phyloP scores from a whole-genome alignment of 2,329 filamentous ascomycete species.

The Colletotrichum tropicicola region DNA sequence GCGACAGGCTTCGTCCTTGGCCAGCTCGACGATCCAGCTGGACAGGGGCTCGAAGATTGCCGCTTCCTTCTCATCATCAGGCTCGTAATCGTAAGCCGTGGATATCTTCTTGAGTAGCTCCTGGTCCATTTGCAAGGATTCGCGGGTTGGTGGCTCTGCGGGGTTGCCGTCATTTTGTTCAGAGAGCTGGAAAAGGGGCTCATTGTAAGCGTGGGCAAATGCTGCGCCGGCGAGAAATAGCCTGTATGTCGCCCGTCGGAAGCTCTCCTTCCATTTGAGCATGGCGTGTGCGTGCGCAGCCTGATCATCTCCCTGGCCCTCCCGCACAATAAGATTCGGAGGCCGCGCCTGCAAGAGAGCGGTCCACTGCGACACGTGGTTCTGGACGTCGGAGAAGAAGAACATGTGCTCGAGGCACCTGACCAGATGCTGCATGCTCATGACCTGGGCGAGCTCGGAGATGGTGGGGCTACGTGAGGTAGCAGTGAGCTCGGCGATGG shows the following conservation, averaged over 20 bases:
- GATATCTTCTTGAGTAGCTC: conserved; percentile 16
- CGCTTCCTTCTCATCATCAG: conserved; percentile 36
- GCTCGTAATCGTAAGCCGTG: conserved; percentile 33
- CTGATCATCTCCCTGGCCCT: not conserved
- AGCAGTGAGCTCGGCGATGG: not conserved
- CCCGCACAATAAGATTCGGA: not conserved
- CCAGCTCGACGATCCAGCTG: not conserved
- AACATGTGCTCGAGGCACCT: conserved; percentile 14
- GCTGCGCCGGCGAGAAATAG: conserved; percentile 9
- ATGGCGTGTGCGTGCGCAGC: not conserved
- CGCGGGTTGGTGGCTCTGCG: not conserved
- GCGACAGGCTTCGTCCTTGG: not conserved
- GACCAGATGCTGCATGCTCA: conserved; percentile 10
- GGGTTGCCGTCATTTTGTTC: not conserved
- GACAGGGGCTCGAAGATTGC: conserved; percentile 11
- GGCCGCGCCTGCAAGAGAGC: not conserved
- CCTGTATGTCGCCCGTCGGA: conserved; percentile 5
- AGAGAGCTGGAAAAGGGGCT: not conserved
- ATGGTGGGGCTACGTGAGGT: not conserved
- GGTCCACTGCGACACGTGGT: not conserved
- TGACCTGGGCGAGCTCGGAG: not conserved
- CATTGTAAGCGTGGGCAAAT: conserved; percentile 9
- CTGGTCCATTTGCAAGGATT: not conserved
- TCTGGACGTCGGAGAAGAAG: not conserved
- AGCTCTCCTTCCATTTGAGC: not conserved